Base-by-base conservation (phyloP, 2,329 filamentous ascomycete species). In the Didymellaceae sp. region DNA sequence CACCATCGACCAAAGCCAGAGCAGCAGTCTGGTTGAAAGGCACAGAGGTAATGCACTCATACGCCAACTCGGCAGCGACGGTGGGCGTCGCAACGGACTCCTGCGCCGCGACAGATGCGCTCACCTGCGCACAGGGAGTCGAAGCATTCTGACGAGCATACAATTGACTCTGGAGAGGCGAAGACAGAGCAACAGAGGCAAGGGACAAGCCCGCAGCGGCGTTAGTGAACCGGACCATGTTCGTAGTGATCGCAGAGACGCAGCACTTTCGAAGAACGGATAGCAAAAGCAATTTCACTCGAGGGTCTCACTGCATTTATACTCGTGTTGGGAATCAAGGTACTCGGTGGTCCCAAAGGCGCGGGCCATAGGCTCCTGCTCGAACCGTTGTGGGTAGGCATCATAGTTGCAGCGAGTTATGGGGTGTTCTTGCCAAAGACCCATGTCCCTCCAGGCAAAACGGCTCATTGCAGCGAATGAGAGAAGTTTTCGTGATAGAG, bases 21-120 rank as follows among this genome's bases (percentile, higher is more conserved):
- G 73, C 74, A 17, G 67, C 70, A 26, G 67, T 72, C 43, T 72
- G 69, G 57, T 78, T 78, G 60, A 79, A 74, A 2, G 77, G 76
- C 5, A 78, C 73, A 14, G 71, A 74, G 16, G 70, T 76, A 11
- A 79, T 68, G 55, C 77, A 80, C 4, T 79, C 73, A 53, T 76
- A 78, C 3, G 77, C 77, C 40, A 78, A 55, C 45, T 72, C 51
- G 6, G 77, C 77, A 20, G 76, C 67, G 4, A 79, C 74, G 9
- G 71, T 77, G 1, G 74, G 74, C 5, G 63, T 62, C 3, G 67
- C 61, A 21, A 64, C 62, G 6, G 48, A 41, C 21, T 50, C 43
- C 37, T 72, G 64, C 6, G 59, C 43, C 5, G 63, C 68, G 11
- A 64, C 60, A 2, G 66, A 58, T 6, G 67, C 61, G 34, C 60